phyloP scores from a whole-genome alignment of 2,329 filamentous ascomycete species.

The Emydomyces testavorans region DNA sequence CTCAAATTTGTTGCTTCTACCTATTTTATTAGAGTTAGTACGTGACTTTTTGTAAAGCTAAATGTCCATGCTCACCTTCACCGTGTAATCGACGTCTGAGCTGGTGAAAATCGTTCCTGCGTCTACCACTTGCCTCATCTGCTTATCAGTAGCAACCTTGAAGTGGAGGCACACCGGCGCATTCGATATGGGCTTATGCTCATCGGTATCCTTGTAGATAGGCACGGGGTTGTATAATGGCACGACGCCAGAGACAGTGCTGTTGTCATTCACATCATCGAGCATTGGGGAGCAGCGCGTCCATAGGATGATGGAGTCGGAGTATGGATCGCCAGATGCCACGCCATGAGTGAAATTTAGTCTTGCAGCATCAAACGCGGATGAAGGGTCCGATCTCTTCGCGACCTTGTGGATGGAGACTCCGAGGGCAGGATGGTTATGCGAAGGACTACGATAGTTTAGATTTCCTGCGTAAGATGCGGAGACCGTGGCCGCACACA shows the following conservation, averaged over 20 bases:
- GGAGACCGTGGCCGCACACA: background rate
- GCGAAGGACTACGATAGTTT: constrained; percentile 54
- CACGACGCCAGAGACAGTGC: constrained; percentile 9
- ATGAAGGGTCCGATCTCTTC: constrained; percentile 39
- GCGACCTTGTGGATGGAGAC: constrained; percentile 51
- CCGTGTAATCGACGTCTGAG: constrained; percentile 63
- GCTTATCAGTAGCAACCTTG: constrained; percentile 43
- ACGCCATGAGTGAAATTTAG: constrained; percentile 56
- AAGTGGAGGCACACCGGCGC: constrained; percentile 48
- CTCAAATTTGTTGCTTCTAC: constrained; percentile 53
- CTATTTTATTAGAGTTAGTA: constrained; percentile 24
- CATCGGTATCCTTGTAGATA: constrained; percentile 6
- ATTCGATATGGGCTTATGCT: background rate
- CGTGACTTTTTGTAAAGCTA: background rate
- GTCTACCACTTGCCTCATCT: constrained; percentile 41
- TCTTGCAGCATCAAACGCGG: constrained; percentile 33
- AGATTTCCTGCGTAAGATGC: constrained; percentile 11
- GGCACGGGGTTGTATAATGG: constrained; percentile 8
- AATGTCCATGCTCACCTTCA: constrained; percentile 44
- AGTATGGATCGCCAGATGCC: constrained; percentile 38
- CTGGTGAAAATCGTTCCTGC: constrained; percentile 55
- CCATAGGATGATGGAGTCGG: constrained; percentile 35
- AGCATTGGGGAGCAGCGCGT: constrained; percentile 32
- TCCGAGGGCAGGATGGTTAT: constrained; percentile 51
- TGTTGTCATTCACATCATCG: constrained; percentile 31